Percentiles rank a stretch among this genome's conserved stretches.
These are phyloP conservation scores for Sclerotinia subarctica DNA, from an alignment of 2,329 filamentous ascomycete genomes.

Conservation along the genomic window DNA sequence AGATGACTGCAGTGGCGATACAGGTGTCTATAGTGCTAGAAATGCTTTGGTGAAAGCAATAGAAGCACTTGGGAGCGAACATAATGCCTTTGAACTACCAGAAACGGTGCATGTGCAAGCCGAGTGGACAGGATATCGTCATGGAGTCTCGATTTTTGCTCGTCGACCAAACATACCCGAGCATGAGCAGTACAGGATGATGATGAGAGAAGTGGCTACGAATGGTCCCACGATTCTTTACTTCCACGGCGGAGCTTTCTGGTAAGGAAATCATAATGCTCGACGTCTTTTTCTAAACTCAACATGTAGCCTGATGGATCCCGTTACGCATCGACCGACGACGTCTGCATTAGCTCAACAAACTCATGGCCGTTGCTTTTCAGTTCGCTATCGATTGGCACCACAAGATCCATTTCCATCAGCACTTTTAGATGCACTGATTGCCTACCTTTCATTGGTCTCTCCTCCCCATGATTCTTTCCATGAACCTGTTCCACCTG, in stretches of 20 bases:
- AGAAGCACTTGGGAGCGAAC: conserved; percentile 46
- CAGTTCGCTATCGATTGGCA: conserved; percentile 68
- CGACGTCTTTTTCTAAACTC: background rate
- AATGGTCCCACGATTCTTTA: conserved; percentile 63
- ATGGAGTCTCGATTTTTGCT: conserved; percentile 49
- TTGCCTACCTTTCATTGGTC: conserved; percentile 64
- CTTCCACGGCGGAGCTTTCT: conserved; percentile 69
- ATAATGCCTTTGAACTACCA: conserved; percentile 46
- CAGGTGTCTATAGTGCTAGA: conserved; percentile 44
- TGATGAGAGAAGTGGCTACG: conserved; percentile 66
- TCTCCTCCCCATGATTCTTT: conserved; percentile 66
- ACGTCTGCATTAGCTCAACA: conserved; percentile 62
- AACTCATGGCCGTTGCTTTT: conserved; percentile 61
- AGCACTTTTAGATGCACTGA: conserved; percentile 68
- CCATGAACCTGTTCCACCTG: conserved; percentile 62
- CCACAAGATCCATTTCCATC: conserved; percentile 74
- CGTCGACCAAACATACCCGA: conserved; percentile 57
- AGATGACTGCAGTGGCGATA: conserved; percentile 39
- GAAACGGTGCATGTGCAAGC: conserved; percentile 58
- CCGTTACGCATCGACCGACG: conserved; percentile 59
- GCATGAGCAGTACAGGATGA: conserved; percentile 58
- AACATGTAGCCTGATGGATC: conserved; percentile 64
- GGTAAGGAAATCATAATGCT: background rate
- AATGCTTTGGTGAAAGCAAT: conserved; percentile 58
- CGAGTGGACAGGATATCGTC: conserved; percentile 73